These are phyloP conservation scores for Phylloporus scabripes DNA, from an alignment of 768 basidiomycete species.

Conservation along the genomic window DNA sequence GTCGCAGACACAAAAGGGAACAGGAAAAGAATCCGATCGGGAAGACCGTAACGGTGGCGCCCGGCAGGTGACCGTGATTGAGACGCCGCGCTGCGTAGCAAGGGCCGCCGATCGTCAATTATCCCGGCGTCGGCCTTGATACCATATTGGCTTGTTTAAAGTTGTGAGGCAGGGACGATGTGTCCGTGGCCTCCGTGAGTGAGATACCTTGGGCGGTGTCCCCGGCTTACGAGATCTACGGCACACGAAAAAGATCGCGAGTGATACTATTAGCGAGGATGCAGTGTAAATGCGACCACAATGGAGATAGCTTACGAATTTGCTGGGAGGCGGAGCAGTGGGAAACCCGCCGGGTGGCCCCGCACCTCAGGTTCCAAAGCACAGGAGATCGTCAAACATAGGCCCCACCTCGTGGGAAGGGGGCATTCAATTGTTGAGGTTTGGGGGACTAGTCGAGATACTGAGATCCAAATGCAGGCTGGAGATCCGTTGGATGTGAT, in stretches of 20 bases:
- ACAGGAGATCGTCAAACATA: constrained; percentile 14
- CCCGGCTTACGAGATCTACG: constrained; percentile 21
- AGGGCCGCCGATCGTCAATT: constrained; percentile 16
- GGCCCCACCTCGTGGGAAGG: constrained; percentile 8
- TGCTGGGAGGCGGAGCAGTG: constrained; percentile 8
- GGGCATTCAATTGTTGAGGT: constrained; percentile 17
- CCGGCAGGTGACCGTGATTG: constrained; percentile 19
- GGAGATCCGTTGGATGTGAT: constrained; percentile 17
- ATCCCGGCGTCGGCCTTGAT: constrained; percentile 18
- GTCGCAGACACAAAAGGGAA: not conserved
- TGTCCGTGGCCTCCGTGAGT: constrained; percentile 20
- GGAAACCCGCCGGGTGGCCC: constrained; percentile 5
- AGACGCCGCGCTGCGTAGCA: constrained; percentile 5
- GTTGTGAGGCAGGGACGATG: constrained; percentile 10
- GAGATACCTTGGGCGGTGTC: constrained; percentile 13
- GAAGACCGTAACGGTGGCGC: constrained; percentile 21
- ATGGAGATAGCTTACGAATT: constrained; percentile 18
- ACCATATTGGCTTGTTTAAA: constrained; percentile 22
- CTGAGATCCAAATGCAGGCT: constrained; percentile 17
- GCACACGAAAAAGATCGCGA: constrained; percentile 19
- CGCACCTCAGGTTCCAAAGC: constrained; percentile 5
- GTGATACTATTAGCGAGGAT: constrained; percentile 17
- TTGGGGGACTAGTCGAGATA: constrained; percentile 14
- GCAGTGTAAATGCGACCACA: constrained; percentile 8
- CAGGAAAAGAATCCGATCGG: constrained; percentile 3